Base-by-base conservation (phyloP, 2,329 filamentous ascomycete species). In the Colletotrichum horii region DNA sequence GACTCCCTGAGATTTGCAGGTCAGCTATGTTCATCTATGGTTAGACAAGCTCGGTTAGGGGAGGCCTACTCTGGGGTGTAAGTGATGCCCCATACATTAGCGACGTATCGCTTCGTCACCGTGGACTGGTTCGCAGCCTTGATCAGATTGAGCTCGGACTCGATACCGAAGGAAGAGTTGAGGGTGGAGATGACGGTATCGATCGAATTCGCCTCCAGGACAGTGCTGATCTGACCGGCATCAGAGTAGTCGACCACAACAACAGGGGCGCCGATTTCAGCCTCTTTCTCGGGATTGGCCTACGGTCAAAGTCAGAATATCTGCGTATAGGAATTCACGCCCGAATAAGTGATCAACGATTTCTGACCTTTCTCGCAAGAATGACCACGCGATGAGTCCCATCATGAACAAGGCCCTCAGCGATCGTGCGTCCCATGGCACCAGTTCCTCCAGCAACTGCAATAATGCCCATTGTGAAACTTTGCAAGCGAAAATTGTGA, bases 401-500 rank as follows among this genome's bases (percentile, higher is more conserved):
- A 19, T 74, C 79, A 30, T 77, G 81, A 15, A 76, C 76, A 24
- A 89, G 75, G 19, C 81, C 84, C 24, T 89, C 87, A n/a, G 89
- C 84, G 38, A 90, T 82, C 1, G 86, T 84, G 26, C 82, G 84
- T 14, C 87, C 88, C 3, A 89, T 79, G 16, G 80, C 80, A 30
- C 87, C 87, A 1, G 84, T 85, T 14, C 87, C 88, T 65, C 88
- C 87, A 12, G 86, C 85, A 26, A 89, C 83, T 60, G 86, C 88
- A 34, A 89, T 80, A 22, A 69, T n/a, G 6, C n/a, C n/a, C 48
- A 55, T 55, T 55, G 11, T 55, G 48, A 24, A 38, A 19, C 4
- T 38, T 19, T 8, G 0, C 2, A 5, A 38, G 36, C 0, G 36
- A 38, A 19, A 38, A 19, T 38, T 19, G 16, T 38, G 4, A 38